A percentile compares a stretch with the other conserved stretches of the same genome.
Conservation (phyloP, 148 eudicot species). For the Vaccinium corymbosum region DNA sequence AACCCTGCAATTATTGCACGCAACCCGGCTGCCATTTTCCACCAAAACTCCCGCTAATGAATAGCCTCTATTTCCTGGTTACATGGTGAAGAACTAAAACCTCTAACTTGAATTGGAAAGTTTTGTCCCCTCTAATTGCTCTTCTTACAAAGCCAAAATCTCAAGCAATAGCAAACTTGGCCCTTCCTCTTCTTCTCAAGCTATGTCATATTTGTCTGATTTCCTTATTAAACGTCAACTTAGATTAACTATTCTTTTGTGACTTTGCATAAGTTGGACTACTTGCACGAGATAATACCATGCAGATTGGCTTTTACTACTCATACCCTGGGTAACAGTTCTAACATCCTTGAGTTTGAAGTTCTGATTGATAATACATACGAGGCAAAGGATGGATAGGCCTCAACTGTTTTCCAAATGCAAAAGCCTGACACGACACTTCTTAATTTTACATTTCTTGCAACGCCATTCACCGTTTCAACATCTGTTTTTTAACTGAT, state of each 20-base stretch:
- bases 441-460: background rate
- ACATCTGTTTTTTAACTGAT: background rate
- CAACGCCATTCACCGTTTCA: background rate
- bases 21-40: background rate
- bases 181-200: background rate
- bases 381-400: too few relatives aligned
- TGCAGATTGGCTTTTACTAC: background rate
- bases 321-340: background rate
- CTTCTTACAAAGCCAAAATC: background rate
- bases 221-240: background rate
- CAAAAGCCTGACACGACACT: background rate
- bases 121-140: background rate
- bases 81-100: background rate
- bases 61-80: background rate
- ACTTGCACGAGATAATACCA: background rate
- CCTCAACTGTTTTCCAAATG: too few relatives aligned
- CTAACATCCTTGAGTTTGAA: background rate
- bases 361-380: too few relatives aligned
- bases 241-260: background rate
- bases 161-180: background rate
- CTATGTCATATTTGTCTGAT: background rate
- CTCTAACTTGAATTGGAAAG: background rate
- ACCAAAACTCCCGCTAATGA: background rate
- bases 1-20: background rate
- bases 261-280: background rate